Percentiles rank a stretch among this genome's conserved stretches.
phyloP scores from a whole-genome alignment of 495 filamentous ascomycete species.

The Glonium stellatum region DNA sequence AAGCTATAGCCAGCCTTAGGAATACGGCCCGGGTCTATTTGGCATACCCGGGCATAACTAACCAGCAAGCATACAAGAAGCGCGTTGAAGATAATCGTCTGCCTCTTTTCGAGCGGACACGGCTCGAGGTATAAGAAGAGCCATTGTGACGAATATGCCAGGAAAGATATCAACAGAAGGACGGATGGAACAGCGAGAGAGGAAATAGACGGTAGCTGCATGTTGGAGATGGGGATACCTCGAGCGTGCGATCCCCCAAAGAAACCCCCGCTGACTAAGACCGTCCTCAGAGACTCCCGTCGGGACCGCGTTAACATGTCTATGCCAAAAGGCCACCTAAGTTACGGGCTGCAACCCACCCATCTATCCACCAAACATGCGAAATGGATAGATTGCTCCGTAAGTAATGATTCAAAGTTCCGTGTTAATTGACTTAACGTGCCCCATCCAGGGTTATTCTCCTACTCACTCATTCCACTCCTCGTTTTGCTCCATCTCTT shows the following conservation, averaged over 20 bases:
- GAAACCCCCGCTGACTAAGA: background rate
- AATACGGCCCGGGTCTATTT: constrained; percentile 65
- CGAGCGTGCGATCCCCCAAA: background rate
- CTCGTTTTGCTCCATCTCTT: constrained; percentile 65
- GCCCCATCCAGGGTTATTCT: constrained; percentile 7
- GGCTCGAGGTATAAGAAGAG: constrained; percentile 72
- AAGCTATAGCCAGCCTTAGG: constrained; percentile 7
- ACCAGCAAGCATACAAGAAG: constrained; percentile 68
- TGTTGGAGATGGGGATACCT: constrained; percentile 1
- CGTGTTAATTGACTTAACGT: background rate
- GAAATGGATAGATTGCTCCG: no score
- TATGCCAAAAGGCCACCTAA: no score
- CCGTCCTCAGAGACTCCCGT: no score
- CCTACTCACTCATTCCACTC: constrained; percentile 20
- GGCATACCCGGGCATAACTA: constrained; percentile 70
- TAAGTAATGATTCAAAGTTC: no score
- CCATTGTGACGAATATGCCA: constrained; percentile 76
- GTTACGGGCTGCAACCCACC: no score
- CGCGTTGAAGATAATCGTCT: constrained; percentile 66
- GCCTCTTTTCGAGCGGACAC: constrained; percentile 51
- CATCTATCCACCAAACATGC: no score
- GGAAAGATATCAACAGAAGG: constrained; percentile 61
- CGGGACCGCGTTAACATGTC: no score
- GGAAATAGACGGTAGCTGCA: constrained; percentile 17
- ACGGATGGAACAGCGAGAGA: constrained; percentile 52